Evolutionary conservation across 768 basidiomycete genomes (phyloP).

Genomic region (Cystofilobasidium capitatum): DNA sequence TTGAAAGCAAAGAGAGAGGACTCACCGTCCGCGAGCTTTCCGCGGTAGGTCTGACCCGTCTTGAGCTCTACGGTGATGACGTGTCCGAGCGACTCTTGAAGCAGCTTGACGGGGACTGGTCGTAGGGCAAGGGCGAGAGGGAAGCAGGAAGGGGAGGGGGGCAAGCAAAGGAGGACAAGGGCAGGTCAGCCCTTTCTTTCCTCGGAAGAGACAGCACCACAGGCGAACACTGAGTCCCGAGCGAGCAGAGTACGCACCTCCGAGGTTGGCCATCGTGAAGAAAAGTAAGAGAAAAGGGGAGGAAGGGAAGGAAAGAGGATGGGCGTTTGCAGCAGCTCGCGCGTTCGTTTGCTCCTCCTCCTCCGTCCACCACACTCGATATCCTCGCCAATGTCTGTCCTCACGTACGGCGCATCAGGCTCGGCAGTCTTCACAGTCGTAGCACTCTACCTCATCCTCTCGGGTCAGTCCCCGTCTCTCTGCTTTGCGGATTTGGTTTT

Average conservation of each 20-base stretch:
- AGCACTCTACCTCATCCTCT: constrained; percentile 80
- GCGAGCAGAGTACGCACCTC: constrained; percentile 3
- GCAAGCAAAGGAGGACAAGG: too few relatives aligned
- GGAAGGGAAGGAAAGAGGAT: not conserved
- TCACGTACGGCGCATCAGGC: not conserved
- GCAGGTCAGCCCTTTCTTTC: too few relatives aligned
- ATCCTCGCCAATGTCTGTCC: constrained; percentile 3
- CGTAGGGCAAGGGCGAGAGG: not conserved
- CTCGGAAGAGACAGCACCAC: not conserved
- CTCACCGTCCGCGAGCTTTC: constrained; percentile 92
- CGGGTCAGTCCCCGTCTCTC: constrained; percentile 50
- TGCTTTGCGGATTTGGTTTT: not conserved
- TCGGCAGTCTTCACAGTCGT: constrained; percentile 45
- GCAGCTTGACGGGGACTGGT: constrained; percentile 78
- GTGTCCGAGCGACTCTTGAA: constrained; percentile 93
- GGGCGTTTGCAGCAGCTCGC: too few relatives aligned
- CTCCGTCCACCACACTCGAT: too few relatives aligned
- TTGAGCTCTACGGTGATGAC: constrained; percentile 97
- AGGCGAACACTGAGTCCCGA: not conserved
- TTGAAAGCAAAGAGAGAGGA: constrained; percentile 12
- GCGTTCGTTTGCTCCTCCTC: too few relatives aligned
- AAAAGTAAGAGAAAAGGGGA: not conserved
- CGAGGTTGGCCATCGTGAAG: constrained; percentile 24
- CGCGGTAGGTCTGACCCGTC: constrained; percentile 69
- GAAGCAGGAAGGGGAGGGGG: not conserved